Percentiles rank a stretch among this genome's conserved stretches.
phyloP scores from a whole-genome alignment of 2,329 filamentous ascomycete species.

The Exophiala alcalophila region DNA sequence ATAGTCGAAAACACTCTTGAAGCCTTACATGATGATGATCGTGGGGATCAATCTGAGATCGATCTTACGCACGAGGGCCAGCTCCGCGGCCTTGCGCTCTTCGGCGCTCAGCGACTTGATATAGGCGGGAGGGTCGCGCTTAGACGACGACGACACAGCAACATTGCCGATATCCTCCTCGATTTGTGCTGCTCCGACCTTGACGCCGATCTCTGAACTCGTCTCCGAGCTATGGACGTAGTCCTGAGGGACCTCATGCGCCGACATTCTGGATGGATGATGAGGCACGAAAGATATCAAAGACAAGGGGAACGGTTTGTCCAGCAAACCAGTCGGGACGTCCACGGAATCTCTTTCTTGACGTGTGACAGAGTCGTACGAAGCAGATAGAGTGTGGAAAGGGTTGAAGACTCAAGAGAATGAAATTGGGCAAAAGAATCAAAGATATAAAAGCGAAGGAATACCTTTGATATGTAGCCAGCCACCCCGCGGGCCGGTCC shows the following conservation, averaged over 20 bases:
- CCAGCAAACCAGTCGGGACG: too few relatives aligned
- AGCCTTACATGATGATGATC: conserved; percentile 71
- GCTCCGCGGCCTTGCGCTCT: conserved; percentile 55
- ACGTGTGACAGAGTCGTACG: too few relatives aligned
- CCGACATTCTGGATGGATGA: conserved; percentile 2
- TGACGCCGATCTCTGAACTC: conserved; percentile 4
- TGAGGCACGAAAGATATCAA: too few relatives aligned
- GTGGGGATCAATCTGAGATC: conserved; percentile 66
- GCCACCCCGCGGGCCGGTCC: too few relatives aligned
- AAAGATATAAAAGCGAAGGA: too few relatives aligned
- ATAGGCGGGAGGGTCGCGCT: conserved; percentile 14
- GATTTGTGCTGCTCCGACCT: conserved; percentile 6
- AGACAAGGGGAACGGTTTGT: too few relatives aligned
- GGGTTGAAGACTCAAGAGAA: too few relatives aligned
- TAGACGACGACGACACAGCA: background rate
- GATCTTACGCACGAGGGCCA: conserved; percentile 65
- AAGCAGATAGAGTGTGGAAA: too few relatives aligned
- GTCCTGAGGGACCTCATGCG: conserved; percentile 9
- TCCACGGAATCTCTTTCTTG: too few relatives aligned
- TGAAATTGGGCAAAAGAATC: too few relatives aligned
- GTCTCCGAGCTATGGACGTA: conserved; percentile 10
- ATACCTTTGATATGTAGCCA: too few relatives aligned
- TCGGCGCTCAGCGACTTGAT: conserved; percentile 40
- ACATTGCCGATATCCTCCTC: conserved; percentile 7
- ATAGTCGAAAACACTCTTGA: conserved; percentile 44